These are phyloP conservation scores for Kodamaea sp. DNA, from an alignment of 1,139 yeast genomes.

Conservation along the genomic window DNA sequence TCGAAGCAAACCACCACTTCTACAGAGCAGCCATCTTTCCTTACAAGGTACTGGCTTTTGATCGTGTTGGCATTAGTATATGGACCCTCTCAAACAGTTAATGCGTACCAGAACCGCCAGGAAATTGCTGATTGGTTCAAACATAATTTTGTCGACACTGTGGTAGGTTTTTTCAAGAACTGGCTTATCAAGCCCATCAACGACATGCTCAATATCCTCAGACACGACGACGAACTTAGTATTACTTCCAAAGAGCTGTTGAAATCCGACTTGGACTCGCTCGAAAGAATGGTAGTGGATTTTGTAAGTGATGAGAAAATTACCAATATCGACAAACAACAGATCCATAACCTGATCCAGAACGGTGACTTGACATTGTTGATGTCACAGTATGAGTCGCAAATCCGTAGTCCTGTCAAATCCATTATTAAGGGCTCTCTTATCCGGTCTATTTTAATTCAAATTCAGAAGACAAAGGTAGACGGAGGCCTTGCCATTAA, in stretches of 20 bases:
- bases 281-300: constrained; percentile 85
- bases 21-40: constrained; percentile 47
- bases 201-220: constrained; percentile 73
- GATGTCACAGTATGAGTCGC: constrained; percentile 77
- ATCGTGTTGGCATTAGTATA: constrained; percentile 38
- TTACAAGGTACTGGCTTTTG: constrained; percentile 71
- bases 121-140: constrained; percentile 58
- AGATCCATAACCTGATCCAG: constrained; percentile 46
- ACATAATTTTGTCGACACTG: constrained; percentile 62
- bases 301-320: constrained; percentile 49
- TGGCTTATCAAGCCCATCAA: constrained; percentile 83
- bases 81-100: constrained; percentile 51
- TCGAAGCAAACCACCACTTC: constrained; percentile 4
- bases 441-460: constrained; percentile 77
- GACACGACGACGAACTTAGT: constrained; percentile 80
- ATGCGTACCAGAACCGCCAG: constrained; percentile 50
- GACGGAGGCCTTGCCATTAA: constrained; percentile 89
- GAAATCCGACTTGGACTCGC: constrained; percentile 72
- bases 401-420: constrained; percentile 68
- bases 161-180: constrained; percentile 66
- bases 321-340: constrained; percentile 23
- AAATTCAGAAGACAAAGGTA: constrained; percentile 91
- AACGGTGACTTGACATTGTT: constrained; percentile 79
- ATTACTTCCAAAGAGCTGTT: constrained; percentile 80
- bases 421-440: constrained; percentile 68